These are phyloP conservation scores for Ophidiomyces ophidiicola DNA, from an alignment of 2,329 filamentous ascomycete genomes.

Conservation along the genomic window DNA sequence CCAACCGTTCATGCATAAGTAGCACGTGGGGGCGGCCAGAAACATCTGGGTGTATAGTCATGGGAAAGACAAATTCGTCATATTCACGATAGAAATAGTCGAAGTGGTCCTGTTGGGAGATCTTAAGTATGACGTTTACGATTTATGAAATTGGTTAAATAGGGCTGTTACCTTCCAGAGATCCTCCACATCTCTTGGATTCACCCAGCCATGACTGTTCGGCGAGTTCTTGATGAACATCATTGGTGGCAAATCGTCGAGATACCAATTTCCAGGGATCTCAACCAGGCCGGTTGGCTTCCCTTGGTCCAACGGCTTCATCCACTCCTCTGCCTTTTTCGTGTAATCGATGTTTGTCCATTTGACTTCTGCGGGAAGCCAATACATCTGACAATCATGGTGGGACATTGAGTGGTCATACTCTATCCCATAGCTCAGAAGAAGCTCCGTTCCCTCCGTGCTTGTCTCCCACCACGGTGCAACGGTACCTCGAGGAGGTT, in stretches of 20 bases:
- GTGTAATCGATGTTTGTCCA: slow-evolving; percentile 37
- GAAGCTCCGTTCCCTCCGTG: slow-evolving; percentile 47
- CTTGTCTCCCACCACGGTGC: slow-evolving; percentile 67
- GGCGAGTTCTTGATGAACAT: slow-evolving; percentile 37
- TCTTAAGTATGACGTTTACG: neutral
- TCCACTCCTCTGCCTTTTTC: slow-evolving; percentile 34
- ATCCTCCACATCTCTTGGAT: slow-evolving; percentile 45
- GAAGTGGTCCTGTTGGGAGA: slow-evolving; percentile 44
- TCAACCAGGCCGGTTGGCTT: slow-evolving; percentile 32
- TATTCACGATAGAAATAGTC: slow-evolving; percentile 64
- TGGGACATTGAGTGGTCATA: slow-evolving; percentile 37
- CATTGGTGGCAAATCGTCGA: slow-evolving; percentile 36
- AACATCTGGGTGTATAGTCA: slow-evolving; percentile 65
- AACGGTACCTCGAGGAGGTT: slow-evolving; percentile 59
- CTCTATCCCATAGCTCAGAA: slow-evolving; percentile 35
- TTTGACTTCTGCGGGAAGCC: slow-evolving; percentile 32
- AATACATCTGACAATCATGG: slow-evolving; percentile 36
- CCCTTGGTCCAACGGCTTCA: slow-evolving; percentile 39
- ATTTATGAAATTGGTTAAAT: neutral
- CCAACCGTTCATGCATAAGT: slow-evolving; percentile 58
- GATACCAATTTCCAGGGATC: slow-evolving; percentile 36
- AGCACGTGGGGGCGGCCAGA: slow-evolving; percentile 59
- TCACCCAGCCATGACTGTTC: slow-evolving; percentile 48
- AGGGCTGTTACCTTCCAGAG: slow-evolving; percentile 39
- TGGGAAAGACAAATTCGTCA: slow-evolving; percentile 64